A percentile compares a stretch with the other conserved stretches of the same genome.
Conservation (phyloP, 441 rosid genomes). For the Gossypium aridum region DNA sequence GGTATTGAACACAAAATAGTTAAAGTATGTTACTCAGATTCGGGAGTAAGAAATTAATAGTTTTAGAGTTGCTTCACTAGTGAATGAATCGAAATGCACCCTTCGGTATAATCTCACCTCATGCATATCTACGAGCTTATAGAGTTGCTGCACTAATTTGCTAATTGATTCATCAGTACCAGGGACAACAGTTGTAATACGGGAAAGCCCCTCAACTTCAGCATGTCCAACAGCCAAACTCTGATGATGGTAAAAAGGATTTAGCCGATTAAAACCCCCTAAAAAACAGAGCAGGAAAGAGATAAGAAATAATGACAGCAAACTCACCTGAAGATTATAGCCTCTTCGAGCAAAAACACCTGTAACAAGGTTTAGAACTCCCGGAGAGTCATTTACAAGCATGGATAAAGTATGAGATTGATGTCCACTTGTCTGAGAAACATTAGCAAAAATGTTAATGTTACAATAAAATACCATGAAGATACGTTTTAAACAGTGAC, state of each 20-base stretch:
- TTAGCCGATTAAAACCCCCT: constrained; percentile 7
- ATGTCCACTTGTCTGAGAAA: constrained; percentile 38
- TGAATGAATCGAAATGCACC: background rate
- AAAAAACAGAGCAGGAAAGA: background rate
- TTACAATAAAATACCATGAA: background rate
- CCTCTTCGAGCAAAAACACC: constrained; percentile 71
- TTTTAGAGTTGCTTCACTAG: background rate
- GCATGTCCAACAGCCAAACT: constrained; percentile 66
- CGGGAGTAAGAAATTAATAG: background rate
- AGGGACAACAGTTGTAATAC: constrained; percentile 67
- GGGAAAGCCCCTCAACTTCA: constrained; percentile 56
- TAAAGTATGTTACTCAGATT: background rate
- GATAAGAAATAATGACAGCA: background rate
- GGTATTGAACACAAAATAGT: background rate
- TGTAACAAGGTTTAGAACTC: constrained; percentile 60
- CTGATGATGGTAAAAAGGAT: constrained; percentile 22
- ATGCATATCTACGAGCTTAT: constrained; percentile 53
- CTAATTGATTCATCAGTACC: constrained; percentile 55
- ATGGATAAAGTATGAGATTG: constrained; percentile 58
- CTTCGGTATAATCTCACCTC: constrained; percentile 30
- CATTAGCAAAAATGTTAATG: background rate
- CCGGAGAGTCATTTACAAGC: constrained; percentile 52
- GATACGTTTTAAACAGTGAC: background rate
- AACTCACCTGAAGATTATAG: constrained; percentile 59
- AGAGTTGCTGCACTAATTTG: constrained; percentile 58